These are phyloP conservation scores for Diaporthe sp. DNA, from an alignment of 2,329 filamentous ascomycete genomes.

Conservation along the genomic window DNA sequence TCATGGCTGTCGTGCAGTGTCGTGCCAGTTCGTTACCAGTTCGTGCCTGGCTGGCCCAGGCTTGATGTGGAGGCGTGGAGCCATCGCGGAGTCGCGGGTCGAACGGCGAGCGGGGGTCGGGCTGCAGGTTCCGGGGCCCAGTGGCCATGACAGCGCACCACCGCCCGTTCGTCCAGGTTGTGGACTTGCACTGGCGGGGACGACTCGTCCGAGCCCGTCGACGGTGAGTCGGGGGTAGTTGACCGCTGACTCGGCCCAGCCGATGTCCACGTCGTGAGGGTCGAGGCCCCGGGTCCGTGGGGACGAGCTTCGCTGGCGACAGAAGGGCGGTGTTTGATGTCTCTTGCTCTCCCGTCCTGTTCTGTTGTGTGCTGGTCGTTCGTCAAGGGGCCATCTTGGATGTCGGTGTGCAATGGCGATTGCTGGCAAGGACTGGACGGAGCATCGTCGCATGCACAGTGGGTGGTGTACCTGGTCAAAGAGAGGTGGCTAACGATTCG, in stretches of 20 bases:
- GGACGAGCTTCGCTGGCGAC: slow-evolving; percentile 23
- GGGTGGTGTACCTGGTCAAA: neutral
- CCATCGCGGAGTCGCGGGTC: slow-evolving; percentile 6
- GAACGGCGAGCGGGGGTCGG: slow-evolving; percentile 30
- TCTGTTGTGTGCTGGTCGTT: neutral
- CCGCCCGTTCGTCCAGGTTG: slow-evolving; percentile 27
- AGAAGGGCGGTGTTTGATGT: slow-evolving; percentile 33
- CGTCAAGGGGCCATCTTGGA: slow-evolving; percentile 1
- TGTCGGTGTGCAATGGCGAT: slow-evolving; percentile 14
- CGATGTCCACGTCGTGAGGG: slow-evolving; percentile 29
- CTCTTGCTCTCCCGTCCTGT: neutral
- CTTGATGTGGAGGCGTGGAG: slow-evolving; percentile 6
- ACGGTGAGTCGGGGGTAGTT: slow-evolving; percentile 29
- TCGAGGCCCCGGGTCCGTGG: slow-evolving; percentile 26
- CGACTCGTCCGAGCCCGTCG: slow-evolving; percentile 33
- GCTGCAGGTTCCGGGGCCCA: slow-evolving; percentile 28
- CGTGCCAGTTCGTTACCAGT: slow-evolving; percentile 11
- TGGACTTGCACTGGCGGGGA: slow-evolving; percentile 14
- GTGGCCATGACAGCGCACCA: slow-evolving; percentile 36
- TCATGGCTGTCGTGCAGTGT: neutral
- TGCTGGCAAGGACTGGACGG: slow-evolving; percentile 2
- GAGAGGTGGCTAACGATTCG: neutral
- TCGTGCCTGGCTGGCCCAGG: slow-evolving; percentile 30
- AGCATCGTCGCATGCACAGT: slow-evolving; percentile 16
- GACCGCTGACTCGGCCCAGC: slow-evolving; percentile 36